Base-by-base conservation (phyloP, 2,329 filamentous ascomycete genomes). In the Claviceps cyperi region DNA sequence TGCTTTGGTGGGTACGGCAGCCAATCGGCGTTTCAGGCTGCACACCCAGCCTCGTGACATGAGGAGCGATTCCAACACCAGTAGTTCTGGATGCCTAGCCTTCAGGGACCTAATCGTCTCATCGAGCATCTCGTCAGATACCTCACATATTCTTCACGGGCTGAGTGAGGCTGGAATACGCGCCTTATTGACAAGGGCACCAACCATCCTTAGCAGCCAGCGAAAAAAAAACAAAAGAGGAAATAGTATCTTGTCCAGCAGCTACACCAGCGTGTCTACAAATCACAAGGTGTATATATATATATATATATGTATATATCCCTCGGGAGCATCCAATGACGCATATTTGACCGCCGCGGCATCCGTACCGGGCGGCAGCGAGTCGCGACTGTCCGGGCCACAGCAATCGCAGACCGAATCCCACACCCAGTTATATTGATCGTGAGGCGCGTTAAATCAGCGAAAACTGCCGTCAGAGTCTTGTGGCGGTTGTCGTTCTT, bases 81-180 rank as follows among this genome's bases (percentile, higher is more conserved):
- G 24, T 28, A 28, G 58, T 15, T 65, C 65, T 4, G 58, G 57
- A 28, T 28, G 7, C 24, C 24, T 7, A 28, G 24, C 7, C 35
- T 59, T 59, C 28, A 67, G 62, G 47, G 70, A 66, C 22, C 69
- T 67, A 4, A 69, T 62, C 65, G 86, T 86, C 56, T 76, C 72
- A 32, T 77, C 67, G 51, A 86, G 74, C 43, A 88, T 74, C 58
- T 86, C 81, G 44, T 77, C 76, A 87, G 81, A 63, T 88, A 88
- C 53, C 75, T 72, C 36, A 74, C 67, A 69, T 82, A 87, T 64
- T 88, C 83, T 4, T 64, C 61, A 49, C 77, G 74, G 2, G 81
- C 76, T 49, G 73, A 65, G 22, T 49, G 73, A 65, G 22, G 73
- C 67, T 1, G 81, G 76, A 17, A 67, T 62, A 50, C 71, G 74